Evolutionary conservation across 129 eudicot genomes (phyloP), one percentile per base, ranked within the genome.

Genomic region (Gnaphalium uliginosum): DNA sequence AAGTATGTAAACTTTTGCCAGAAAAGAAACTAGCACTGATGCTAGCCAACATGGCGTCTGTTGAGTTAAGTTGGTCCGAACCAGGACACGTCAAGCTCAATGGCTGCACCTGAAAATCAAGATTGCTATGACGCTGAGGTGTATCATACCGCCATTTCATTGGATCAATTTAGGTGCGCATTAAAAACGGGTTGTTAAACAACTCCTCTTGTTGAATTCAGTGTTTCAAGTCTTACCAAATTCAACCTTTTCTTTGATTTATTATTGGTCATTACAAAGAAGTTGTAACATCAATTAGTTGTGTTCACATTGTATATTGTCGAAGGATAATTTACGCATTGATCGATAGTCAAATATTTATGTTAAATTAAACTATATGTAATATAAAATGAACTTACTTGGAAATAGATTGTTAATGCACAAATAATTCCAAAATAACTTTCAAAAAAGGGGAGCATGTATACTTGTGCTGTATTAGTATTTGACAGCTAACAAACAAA

Each of bases 141-240:
- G 23, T 23, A 71, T 51, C 50, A 71, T 50, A 65, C 50, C 54
- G 64, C 53, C 75, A 71, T 17, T 71, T 29, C 63, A 10, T 29
- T 71, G 46, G 43, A 65, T 53, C 65, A 71, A 50, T 51, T 26
- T 50, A 51, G 14, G 43, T 29, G 19, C 9, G 19, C 35, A 69
- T 25, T 51, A 3, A n/a, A 51, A 70, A 32, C 18, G 3, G 18
- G 6, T 37, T 18, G 22, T 71, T 71, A 51, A 18, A 3, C 21
- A 15, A 17, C 27, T 51, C 51, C n/a, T n/a, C 66, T 54, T n/a
- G 4, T 5, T 21, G 10, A 37, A 54, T 32, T 11, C 13, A n/a
- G 65, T 54, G 61, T 6, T 54, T 19, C 58, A 51, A 17, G 58
- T 51, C 58, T 51, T 51, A 37, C 58, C 3, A 17, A 18, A 19